Base-by-base conservation (phyloP, 805 yeast species). In the Schizosaccharomyces cryophilus region DNA sequence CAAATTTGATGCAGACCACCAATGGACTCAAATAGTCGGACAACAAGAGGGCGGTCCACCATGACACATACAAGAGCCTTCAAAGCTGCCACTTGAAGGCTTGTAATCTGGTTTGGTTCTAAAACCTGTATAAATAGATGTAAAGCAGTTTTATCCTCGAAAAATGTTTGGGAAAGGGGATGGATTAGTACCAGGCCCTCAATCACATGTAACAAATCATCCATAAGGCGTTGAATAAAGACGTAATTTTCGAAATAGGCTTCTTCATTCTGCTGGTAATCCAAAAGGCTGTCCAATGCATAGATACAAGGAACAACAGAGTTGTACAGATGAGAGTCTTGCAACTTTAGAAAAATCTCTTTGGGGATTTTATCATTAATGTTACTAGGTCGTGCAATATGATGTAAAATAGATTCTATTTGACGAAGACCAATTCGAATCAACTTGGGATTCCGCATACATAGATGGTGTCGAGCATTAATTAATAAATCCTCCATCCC, bases 31-130 rank as follows among this genome's bases (percentile, higher is more conserved):
- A 80, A 80, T 0, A 68, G 67, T 56, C 84, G 66, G 63, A 78
- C 70, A 65, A 75, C 78, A 21, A 68, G 68, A 45, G 76, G 73
- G 61, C 74, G 73, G 62, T 78, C 72, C 29, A 79, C 74, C 45
- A 80, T 64, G 26, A 76, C 70, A 63, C 78, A 79, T 13, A 79
- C 77, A 24, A 79, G 64, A 0, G 80, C 72, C 7, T 80, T 75
- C 17, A 80, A 72, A 19, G 74, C 68, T 3, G 67, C 62, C 21
- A 56, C 60, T 31, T 56, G 47, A 6, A 56, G 45, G 19, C 7
- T 51, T 24, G 15, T 17, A 24, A 29, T 21, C 56, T 51, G 56
- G 9, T 15, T 19, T 21, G 35, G 35, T 17, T 31, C 29, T 11
- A 56, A n/a, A 4, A 56, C 4, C 1, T 31, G 47, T 19, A 26